These are phyloP conservation scores for Polytolypa hystricis DNA, from an alignment of 2,329 filamentous ascomycete species.

Conservation along the genomic window DNA sequence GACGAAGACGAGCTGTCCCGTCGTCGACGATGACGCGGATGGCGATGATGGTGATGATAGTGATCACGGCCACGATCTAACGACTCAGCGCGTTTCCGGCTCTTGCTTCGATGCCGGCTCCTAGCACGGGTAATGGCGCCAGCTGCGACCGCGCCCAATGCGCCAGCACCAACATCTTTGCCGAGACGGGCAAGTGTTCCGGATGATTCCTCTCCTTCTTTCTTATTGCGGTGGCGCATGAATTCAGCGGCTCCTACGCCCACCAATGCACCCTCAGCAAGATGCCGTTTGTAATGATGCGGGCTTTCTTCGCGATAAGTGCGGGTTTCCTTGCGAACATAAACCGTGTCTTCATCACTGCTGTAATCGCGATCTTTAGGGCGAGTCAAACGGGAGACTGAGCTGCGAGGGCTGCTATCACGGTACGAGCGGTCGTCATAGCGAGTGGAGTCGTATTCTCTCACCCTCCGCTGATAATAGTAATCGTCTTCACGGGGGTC, in stretches of 20 bases:
- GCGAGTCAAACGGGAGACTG: constrained; percentile 39
- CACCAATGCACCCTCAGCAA: constrained; percentile 52
- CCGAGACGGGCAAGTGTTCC: constrained; percentile 38
- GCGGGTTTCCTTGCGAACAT: constrained; percentile 44
- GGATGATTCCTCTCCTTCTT: constrained; percentile 44
- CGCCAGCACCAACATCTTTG: constrained; percentile 48
- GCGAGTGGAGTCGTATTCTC: constrained; percentile 42
- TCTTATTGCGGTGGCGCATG: constrained; percentile 46
- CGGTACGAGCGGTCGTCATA: constrained; percentile 33
- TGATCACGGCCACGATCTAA: constrained; percentile 29
- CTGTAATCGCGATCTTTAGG: constrained; percentile 38
- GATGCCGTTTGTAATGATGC: constrained; percentile 42
- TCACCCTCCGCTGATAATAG: constrained; percentile 48
- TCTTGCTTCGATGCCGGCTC: constrained; percentile 39
- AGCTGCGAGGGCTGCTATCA: constrained; percentile 42
- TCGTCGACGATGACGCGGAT: constrained; percentile 21
- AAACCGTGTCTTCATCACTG: constrained; percentile 52
- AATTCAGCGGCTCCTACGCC: constrained; percentile 52
- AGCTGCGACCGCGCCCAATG: constrained; percentile 50
- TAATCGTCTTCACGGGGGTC: constrained; percentile 48
- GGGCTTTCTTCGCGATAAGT: constrained; percentile 36
- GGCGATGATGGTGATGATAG: constrained; percentile 23
- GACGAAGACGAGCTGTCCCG: constrained; percentile 39
- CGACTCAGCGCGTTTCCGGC: constrained; percentile 32
- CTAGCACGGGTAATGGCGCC: constrained; percentile 44